Evolutionary conservation across 805 yeast genomes (phyloP), one percentile per base, ranked within the genome.

Genomic region (Wickerhamiella occidentalis): DNA sequence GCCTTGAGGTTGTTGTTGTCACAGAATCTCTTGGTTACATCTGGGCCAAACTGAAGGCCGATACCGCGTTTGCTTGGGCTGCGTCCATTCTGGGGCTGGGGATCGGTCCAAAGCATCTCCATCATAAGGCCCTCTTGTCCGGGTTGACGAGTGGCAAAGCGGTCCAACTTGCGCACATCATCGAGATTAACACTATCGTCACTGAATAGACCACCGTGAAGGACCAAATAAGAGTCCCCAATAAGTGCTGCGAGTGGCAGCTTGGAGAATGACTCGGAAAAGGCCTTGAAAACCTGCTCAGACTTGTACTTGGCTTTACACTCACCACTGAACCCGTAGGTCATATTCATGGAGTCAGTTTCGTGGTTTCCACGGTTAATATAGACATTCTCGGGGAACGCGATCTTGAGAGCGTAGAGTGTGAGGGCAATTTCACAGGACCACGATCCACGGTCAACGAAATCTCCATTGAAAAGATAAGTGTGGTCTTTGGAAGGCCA

Each of bases 371-470:
- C 98, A 62, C 98, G 75, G 67, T 92, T 92, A 53, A 92, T 64
- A 66, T 68, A 87, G 41, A 90, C 64, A 41, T 74, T 72, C 2
- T 68, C 60, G 13, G 98, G 98, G 59, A 74, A 82, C 29, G 82
- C 65, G 30, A 87, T 70, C 67, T 92, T 92, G 64, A 85, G 74
- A 11, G 80, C 73, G 63, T 84, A 87, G 40, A 85, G 72, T 26
- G 82, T 70, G 43, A 92, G 68, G 1, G 96, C 96, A 43, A 92
- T 95, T 63, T 92, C 98, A 61, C 95, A 85, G 3, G 96, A 86
- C 97, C 98, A 90, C 15, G 95, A 84, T 5, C 98, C 98, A 61
- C 98, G 75, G 64, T 92, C 98, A 3, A 92, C 98, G 67, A 92
- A 90, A 67, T 92, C 98, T 40, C 98, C 98, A 61, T 92, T 92